Evolutionary conservation across 768 basidiomycete genomes (phyloP).

Genomic region (Galerina sulciceps): DNA sequence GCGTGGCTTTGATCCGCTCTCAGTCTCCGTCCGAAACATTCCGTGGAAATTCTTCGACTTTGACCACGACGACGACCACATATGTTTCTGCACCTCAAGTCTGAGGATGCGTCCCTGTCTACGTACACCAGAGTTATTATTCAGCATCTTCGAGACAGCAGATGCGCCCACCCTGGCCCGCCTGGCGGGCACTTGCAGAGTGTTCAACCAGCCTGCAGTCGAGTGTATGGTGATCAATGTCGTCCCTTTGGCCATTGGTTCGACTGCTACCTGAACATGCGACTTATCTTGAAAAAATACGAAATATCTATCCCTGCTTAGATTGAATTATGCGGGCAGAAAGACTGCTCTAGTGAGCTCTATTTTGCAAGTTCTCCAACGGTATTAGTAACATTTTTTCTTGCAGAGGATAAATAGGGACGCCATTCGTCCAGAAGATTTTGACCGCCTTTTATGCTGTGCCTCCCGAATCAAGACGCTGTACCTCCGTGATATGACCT

Average conservation of each 20-base stretch:
- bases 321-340: no score
- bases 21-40: no score
- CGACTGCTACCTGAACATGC: not conserved
- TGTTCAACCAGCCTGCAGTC: not conserved
- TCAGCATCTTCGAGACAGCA: not conserved
- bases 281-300: no score
- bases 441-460: not conserved
- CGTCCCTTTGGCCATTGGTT: not conserved
- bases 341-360: not conserved
- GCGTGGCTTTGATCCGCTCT: no score
- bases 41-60: no score
- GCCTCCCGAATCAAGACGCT: not conserved
- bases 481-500: not conserved
- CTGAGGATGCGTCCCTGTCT: not conserved
- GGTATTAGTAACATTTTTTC: not conserved
- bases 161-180: not conserved
- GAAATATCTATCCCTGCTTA: no score
- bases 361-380: not conserved
- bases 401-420: not conserved
- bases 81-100: no score
- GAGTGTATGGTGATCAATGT: not conserved
- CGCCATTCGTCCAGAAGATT: not conserved
- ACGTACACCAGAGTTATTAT: not conserved
- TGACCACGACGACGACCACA: no score
- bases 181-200: not conserved